These are phyloP conservation scores for Amphichorda felina DNA, from an alignment of 2,329 filamentous ascomycete species.

Conservation along the genomic window DNA sequence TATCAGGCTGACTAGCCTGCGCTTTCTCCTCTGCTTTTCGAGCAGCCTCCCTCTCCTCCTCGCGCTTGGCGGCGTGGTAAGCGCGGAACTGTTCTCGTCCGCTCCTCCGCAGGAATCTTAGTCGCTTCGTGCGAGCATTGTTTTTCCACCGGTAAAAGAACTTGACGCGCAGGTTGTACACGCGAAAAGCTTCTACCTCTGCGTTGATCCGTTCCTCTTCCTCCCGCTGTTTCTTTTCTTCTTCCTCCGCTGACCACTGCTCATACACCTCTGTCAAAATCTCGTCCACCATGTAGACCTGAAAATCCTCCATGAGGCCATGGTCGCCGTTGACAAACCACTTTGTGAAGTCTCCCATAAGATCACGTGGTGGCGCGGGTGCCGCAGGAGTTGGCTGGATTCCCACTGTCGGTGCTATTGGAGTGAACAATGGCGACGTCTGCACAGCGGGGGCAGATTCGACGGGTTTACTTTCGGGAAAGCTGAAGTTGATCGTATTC, in stretches of 20 bases:
- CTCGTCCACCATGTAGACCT: slow-evolving; percentile 30
- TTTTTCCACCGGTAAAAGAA: slow-evolving; percentile 46
- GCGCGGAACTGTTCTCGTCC: slow-evolving; percentile 37
- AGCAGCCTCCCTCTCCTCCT: slow-evolving; percentile 19
- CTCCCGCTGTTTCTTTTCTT: slow-evolving; percentile 28
- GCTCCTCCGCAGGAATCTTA: slow-evolving; percentile 36
- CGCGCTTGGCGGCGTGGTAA: slow-evolving; percentile 28
- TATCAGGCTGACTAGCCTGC: slow-evolving; percentile 14
- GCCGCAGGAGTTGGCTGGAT: not conserved
- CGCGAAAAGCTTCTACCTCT: slow-evolving; percentile 34
- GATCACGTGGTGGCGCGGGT: slow-evolving; percentile 19
- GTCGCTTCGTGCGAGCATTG: slow-evolving; percentile 32
- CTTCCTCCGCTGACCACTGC: slow-evolving; percentile 25
- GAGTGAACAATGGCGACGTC: not conserved
- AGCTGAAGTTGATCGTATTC: not conserved
- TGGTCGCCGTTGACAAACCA: slow-evolving; percentile 44
- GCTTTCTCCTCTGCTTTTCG: slow-evolving; percentile 5
- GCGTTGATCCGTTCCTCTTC: slow-evolving; percentile 34
- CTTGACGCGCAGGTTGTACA: slow-evolving; percentile 36
- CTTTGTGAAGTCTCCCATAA: slow-evolving; percentile 34
- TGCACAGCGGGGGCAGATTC: too few relatives aligned
- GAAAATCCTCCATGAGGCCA: slow-evolving; percentile 39
- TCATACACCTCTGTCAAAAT: slow-evolving; percentile 29
- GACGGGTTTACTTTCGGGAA: not conserved
- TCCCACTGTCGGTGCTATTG: too few relatives aligned